Base-by-base conservation (phyloP, 495 filamentous ascomycete species). In the Lasiosphaeriaceae sp. region DNA sequence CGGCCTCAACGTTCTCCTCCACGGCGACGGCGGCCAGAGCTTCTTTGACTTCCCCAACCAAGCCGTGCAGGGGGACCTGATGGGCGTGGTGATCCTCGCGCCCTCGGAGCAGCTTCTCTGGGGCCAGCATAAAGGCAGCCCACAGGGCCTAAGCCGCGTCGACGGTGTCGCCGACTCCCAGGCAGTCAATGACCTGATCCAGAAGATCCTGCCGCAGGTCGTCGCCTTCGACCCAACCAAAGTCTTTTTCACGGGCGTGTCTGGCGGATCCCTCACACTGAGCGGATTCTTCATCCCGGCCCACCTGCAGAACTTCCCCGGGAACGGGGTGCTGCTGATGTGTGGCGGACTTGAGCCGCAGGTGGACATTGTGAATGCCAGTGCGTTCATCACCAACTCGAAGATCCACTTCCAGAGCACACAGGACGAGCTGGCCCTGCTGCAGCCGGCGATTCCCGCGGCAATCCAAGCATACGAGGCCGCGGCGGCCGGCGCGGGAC, bases 41-140 rank as follows among this genome's bases (percentile, higher is more conserved):
- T 80, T 80, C 71, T 77, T 79, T 70, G 75, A 79, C 65, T 79
- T 80, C 68, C 78, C 77, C 22, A 80, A 80, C 60, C 78, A 80
- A 60, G 73, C 69, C 1, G 76, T 78, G 16, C 73, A 75, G 51
- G 59, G 63, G 58, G 70, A 69, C 35, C 66, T 78, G 20, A 71
- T 75, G 55, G 78, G 78, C 47, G 77, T 79, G 17, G 77, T 67
- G 20, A 65, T 79, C 46, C 66, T 80, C 16, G 78, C 78, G 7
- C 78, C 78, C 1, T 65, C 63, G 3, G 73, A 80, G 57, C 66
- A 81, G 46, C 71, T 76, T 16, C 78, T 81, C 67, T 80, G 78
- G 78, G 78, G 76, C 45, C 77, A 77, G 35, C 72, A 76, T 41
- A 57, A 64, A 77, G 77, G 0, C 76, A 71, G n/a, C 75, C 77